Percentiles rank a stretch among this genome's conserved stretches.
phyloP scores from a whole-genome alignment of 2,329 filamentous ascomycete species.

The Geosmithia morbida region DNA sequence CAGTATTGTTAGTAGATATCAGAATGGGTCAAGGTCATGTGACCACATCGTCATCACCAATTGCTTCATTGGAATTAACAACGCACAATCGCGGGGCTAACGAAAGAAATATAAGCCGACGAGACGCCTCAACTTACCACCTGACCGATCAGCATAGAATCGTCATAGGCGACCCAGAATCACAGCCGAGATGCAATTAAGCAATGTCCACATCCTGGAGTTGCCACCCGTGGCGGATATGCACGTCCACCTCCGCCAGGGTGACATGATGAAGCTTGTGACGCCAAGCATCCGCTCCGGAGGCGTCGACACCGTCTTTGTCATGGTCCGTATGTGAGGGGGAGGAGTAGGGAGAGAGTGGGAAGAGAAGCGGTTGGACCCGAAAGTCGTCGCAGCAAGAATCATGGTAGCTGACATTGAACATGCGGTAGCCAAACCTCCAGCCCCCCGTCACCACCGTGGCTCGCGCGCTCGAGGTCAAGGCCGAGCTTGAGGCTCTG shows the following conservation, averaged over 20 bases:
- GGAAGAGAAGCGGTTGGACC: neutral
- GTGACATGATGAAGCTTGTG: constrained; percentile 44
- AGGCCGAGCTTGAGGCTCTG: constrained; percentile 41
- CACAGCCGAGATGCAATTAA: constrained; percentile 15
- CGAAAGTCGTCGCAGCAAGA: too few relatives aligned
- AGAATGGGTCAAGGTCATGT: neutral
- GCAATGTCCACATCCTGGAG: constrained; percentile 24
- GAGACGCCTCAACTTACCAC: neutral
- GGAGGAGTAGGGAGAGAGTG: too few relatives aligned
- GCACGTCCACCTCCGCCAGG: constrained; percentile 59
- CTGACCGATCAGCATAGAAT: neutral
- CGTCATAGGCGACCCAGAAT: neutral
- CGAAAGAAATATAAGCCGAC: neutral
- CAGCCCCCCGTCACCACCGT: constrained; percentile 6
- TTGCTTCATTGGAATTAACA: neutral
- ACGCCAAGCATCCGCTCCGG: constrained; percentile 37
- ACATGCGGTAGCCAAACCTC: constrained; percentile 1
- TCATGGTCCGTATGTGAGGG: constrained; percentile 14
- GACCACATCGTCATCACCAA: neutral
- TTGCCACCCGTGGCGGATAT: constrained; percentile 53
- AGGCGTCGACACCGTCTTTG: constrained; percentile 50
- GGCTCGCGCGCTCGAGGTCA: constrained; percentile 39
- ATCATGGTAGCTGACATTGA: too few relatives aligned
- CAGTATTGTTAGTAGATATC: too few relatives aligned
- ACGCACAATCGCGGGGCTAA: neutral